Evolutionary conservation across 2,329 filamentous ascomycete genomes (phyloP).

Genomic region (Xylariaceae sp.): DNA sequence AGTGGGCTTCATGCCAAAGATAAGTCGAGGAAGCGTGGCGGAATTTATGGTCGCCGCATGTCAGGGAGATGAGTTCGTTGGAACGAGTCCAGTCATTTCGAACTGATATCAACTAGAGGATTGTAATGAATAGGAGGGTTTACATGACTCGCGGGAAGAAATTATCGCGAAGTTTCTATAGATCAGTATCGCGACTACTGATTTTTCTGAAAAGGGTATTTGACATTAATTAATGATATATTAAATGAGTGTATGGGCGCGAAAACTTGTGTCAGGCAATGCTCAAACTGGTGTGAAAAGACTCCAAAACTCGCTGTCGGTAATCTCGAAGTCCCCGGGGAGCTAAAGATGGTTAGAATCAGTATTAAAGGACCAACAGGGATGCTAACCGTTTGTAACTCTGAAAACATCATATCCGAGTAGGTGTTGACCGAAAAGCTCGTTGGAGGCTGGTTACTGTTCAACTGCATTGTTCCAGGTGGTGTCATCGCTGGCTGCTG

Average conservation of each 20-base stretch:
- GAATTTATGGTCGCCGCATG: slow-evolving; percentile 42
- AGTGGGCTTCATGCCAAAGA: slow-evolving; percentile 36
- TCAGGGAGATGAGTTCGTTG: slow-evolving; percentile 39
- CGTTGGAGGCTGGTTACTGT: background rate
- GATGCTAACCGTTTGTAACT: slow-evolving; percentile 24
- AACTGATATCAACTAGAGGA: slow-evolving; percentile 34
- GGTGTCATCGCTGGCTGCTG: background rate
- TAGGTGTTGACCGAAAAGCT: background rate
- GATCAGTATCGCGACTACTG: too few species aligned
- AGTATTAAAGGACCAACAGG: background rate
- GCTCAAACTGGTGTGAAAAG: slow-evolving; percentile 21
- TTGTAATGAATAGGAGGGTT: too few species aligned
- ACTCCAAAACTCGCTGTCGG: slow-evolving; percentile 32
- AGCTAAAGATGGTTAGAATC: slow-evolving; percentile 19
- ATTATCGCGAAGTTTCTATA: too few species aligned
- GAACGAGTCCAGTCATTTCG: slow-evolving; percentile 43
- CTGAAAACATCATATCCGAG: slow-evolving; percentile 23
- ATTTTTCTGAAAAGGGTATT: too few species aligned
- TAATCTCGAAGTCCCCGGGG: slow-evolving; percentile 27
- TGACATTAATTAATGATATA: too few species aligned
- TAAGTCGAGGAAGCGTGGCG: slow-evolving; percentile 39
- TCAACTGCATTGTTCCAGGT: background rate
- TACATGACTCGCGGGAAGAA: too few species aligned
- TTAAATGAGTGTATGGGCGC: too few species aligned
- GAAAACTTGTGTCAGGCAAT: too few species aligned